Conservation (phyloP, 2,329 filamentous ascomycete species). For the Cadophora sp. region DNA sequence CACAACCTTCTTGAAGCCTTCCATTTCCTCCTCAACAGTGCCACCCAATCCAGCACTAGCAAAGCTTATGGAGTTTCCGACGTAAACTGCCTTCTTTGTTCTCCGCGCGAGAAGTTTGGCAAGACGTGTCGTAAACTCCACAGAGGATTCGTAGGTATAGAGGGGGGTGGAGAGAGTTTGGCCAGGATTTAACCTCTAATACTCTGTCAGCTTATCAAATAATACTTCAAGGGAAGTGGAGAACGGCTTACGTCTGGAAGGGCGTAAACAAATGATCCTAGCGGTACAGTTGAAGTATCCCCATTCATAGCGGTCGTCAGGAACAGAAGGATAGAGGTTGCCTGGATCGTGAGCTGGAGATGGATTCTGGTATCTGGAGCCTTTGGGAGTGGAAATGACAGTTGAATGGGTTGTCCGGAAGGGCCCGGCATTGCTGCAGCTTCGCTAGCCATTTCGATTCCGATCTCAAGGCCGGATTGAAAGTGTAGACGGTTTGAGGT, state of each 20-base stretch:
- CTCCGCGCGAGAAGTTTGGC: conserved; percentile 83
- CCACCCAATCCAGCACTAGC: conserved; percentile 76
- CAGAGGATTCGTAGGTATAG: conserved; percentile 74
- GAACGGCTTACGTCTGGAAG: conserved; percentile 82
- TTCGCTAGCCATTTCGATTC: conserved; percentile 28
- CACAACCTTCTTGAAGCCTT: conserved; percentile 78
- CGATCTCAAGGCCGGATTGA: background rate
- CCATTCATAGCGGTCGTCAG: conserved; percentile 64
- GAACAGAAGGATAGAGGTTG: conserved; percentile 65
- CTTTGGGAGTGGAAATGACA: conserved; percentile 66
- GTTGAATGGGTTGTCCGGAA: conserved; percentile 46
- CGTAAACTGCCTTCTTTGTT: conserved; percentile 79
- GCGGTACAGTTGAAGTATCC: conserved; percentile 58
- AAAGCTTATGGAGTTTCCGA: conserved; percentile 86
- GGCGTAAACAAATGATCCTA: conserved; percentile 94
- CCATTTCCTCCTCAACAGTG: conserved; percentile 92
- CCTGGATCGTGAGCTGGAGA: conserved; percentile 63
- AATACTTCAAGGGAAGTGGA: no score
- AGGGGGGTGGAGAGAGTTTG: conserved; percentile 80
- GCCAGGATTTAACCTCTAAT: conserved; percentile 49
- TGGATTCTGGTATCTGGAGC: conserved; percentile 67
- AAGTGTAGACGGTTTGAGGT: background rate
- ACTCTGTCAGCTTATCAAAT: conserved; percentile 29
- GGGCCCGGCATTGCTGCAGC: background rate
- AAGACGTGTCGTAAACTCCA: conserved; percentile 87